Conservation (phyloP, 306 rosid species). For the Vigna unguiculata region DNA sequence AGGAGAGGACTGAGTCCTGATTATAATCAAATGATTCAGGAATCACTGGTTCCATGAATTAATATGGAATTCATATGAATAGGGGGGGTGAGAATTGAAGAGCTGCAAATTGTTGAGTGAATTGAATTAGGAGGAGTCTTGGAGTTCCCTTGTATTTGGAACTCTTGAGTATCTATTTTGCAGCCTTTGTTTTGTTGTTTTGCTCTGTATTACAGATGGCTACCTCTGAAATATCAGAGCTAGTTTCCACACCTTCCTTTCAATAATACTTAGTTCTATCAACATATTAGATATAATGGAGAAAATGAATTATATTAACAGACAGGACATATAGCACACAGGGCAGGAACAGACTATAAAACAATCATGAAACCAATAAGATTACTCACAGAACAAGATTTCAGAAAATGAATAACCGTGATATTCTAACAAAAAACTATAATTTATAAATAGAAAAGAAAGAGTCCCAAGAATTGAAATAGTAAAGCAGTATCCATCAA, state of each 20-base stretch:
- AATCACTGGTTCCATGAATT: neutral
- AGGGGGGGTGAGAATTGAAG: neutral
- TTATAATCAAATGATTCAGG: neutral
- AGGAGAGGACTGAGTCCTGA: neutral
- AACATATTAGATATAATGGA: constrained; percentile 40
- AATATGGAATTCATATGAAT: neutral
- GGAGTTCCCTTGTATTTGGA: neutral
- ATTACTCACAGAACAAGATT: constrained; percentile 21
- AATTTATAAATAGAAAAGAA: neutral
- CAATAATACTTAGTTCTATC: neutral
- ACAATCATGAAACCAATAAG: constrained; percentile 35
- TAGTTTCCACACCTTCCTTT: neutral
- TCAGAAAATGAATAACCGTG: constrained; percentile 1
- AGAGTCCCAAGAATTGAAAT: constrained; percentile 12
- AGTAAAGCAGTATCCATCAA: constrained; percentile 24
- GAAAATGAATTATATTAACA: constrained; percentile 4
- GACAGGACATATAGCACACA: too few species aligned
- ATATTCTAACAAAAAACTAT: constrained; percentile 4
- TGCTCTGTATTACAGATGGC: neutral
- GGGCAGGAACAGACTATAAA: neutral
- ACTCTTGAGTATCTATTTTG: neutral
- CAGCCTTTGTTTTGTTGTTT: neutral
- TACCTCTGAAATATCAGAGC: neutral
- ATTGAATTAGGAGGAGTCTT: neutral
- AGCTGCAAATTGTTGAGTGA: neutral